Evolutionary conservation across 1,284 basidiomycete genomes (phyloP), one percentile per base, ranked within the genome.

Genomic region (Melampsora abietis-canadensis): DNA sequence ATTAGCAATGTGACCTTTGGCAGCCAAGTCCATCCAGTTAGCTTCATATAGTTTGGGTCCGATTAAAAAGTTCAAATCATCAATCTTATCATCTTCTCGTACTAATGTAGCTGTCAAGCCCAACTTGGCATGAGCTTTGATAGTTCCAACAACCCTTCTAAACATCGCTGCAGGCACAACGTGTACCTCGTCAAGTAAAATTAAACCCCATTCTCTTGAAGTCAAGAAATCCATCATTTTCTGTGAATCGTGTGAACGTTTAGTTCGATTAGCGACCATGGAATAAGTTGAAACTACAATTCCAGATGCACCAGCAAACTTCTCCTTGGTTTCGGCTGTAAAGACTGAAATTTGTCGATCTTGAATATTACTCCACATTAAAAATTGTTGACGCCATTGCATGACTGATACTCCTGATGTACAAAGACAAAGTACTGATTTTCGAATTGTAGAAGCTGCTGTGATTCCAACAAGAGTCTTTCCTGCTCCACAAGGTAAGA

Each of bases 11-110:
- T 99, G 96, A 0, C 96, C 96, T 82, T 98, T 98, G 76, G 93
- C 93, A 40, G 96, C 96, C 78, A 99, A 88, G 83, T 99, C 96
- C 95, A 98, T 98, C 96, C 96, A 99, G 82, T 99, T 99, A 7
- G 96, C 96, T 83, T 99, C 96, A 82, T 98, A 99, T 60, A 99
- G 86, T 84, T 99, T 99, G 4, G 96, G 96, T 0, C 96, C 96
- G 81, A 99, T 98, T 87, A 98, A 91, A 81, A 98, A 98, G 82
- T 98, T 98, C 76, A 99, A 85, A 84, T 99, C 96, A 40, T 92
- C 90, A 79, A 99, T 98, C 85, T 98, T 98, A 82, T 99, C 96
- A 81, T 99, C 96, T 83, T 99, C 96, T 77, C 96, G 91, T 44
- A 99, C 96, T 47, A 98, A 88, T 3, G 96, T 99, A 0, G 95